Conservation (phyloP, 768 basidiomycete species). For the Xerocomus brunneocitrinus region DNA sequence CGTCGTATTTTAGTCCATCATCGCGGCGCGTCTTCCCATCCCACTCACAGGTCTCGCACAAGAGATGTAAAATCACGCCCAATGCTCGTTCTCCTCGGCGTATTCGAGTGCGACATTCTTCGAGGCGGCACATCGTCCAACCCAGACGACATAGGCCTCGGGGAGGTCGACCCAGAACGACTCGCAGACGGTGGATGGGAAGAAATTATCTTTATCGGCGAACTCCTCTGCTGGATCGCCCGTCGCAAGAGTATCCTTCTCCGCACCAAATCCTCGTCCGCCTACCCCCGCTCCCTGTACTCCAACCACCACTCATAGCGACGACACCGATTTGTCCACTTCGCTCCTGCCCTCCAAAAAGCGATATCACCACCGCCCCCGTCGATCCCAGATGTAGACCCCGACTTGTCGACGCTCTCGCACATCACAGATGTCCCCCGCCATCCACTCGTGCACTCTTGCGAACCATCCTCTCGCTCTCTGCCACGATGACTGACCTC, state of each 20-base stretch:
- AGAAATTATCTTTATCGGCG: conserved; percentile 61
- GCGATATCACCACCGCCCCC: neutral
- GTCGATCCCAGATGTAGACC: neutral
- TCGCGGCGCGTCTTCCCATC: conserved; percentile 51
- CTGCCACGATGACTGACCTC: conserved; percentile 33
- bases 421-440: conserved; percentile 28
- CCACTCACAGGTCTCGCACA: conserved; percentile 30
- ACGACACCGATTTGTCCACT: conserved; percentile 20
- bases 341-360: conserved; percentile 25
- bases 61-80: conserved; percentile 47
- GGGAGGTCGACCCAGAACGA: conserved; percentile 57
- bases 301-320: conserved; percentile 18
- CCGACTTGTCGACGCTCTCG: conserved; percentile 16
- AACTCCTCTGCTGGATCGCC: conserved; percentile 69
- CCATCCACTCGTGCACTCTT: conserved; percentile 30
- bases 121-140: conserved; percentile 39
- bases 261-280: conserved; percentile 2
- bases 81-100: conserved; percentile 73
- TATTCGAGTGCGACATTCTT: conserved; percentile 64
- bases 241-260: conserved; percentile 36
- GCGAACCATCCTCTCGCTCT: conserved; percentile 31
- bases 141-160: conserved; percentile 59
- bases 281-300: conserved; percentile 14
- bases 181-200: conserved; percentile 63
- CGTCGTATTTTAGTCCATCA: conserved; percentile 61